Evolutionary conservation across 2,329 filamentous ascomycete species (phyloP), one percentile per base, ranked within the genome.

Genomic region (Aureobasidium sp.): DNA sequence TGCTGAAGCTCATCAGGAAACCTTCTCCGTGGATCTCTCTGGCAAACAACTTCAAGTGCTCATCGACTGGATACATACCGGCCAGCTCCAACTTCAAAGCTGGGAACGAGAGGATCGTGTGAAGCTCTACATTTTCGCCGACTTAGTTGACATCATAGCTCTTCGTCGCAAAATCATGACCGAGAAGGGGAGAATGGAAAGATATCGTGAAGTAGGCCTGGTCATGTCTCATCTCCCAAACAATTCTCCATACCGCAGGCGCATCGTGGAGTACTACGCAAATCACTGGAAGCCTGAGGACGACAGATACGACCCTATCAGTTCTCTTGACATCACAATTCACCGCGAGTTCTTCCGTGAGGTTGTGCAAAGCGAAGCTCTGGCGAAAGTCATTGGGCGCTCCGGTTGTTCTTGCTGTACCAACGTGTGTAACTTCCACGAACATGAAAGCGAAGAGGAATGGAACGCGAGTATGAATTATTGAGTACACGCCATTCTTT

Each of bases 401-500:
- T 3, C n/a, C 2, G 20, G 34, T 0, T 55, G 59, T 32, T 5
- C 12, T 15, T 62, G 59, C 20, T 55, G 50, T 27, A 7, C 36
- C 50, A 41, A 62, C n/a, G 15, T n/a, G n/a, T 62, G 59, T 23
- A 37, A 37, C 17, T 62, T 44, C 15, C 59, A 62, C 37, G 59
- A 62, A 15, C 59, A 62, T 23, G 59, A 46, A 15, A 23, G 20
- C 23, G 23, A 46, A 13, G 27, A 62, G 23, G 59, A 62, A 23
- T 46, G 48, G 59, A 13, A 20, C 27, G 59, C 59, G 20, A 62
- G 59, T 62, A 55, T 8, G 59, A 37, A 26, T 17, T 6, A 39
- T 39, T 13, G 4, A 23, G 9, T 23, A 23, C 9, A 3, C 32
- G 29, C 6, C 12, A 15, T 12, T 2, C 7, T n/a, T 29, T 20